Conservation (phyloP, 805 yeast genomes). For the Lachancea kluyveri region DNA sequence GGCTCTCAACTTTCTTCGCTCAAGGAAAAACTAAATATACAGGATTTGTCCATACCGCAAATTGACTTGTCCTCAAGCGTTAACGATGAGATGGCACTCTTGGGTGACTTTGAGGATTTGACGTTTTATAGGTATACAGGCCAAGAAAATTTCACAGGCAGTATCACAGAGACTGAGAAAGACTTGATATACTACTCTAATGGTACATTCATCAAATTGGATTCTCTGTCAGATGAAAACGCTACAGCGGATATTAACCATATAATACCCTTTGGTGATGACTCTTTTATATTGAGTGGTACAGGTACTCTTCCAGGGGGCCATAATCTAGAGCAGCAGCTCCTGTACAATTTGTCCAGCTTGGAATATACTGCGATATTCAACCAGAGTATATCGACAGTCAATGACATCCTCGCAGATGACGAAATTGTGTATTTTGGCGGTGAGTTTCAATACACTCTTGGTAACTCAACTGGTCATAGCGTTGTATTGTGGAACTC, state of each 20-base stretch:
- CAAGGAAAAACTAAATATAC: constrained; percentile 11
- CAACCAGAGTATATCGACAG: constrained; percentile 21
- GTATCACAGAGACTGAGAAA: constrained; percentile 6
- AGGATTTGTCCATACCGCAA: constrained; percentile 9
- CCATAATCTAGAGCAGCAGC: constrained; percentile 25
- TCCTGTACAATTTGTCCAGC: constrained; percentile 29
- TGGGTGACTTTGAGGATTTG: constrained; percentile 19
- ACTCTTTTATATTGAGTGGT: constrained; percentile 32
- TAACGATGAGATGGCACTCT: constrained; percentile 14
- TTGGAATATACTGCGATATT: constrained; percentile 24
- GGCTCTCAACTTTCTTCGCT: constrained; percentile 20
- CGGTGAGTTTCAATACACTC: constrained; percentile 58
- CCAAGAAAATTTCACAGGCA: constrained; percentile 27
- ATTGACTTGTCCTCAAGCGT: constrained; percentile 11
- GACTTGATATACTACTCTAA: constrained; percentile 24
- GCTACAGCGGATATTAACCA: constrained; percentile 14
- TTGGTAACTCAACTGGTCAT: constrained; percentile 34
- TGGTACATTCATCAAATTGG: constrained; percentile 19
- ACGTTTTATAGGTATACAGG: constrained; percentile 25
- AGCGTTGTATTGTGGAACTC: constrained; percentile 61
- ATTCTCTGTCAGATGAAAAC: constrained; percentile 6
- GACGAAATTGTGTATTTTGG: constrained; percentile 63
- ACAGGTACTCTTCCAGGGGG: constrained; percentile 26
- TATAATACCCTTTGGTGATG: constrained; percentile 27
- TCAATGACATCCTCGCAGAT: constrained; percentile 45